Evolutionary conservation across 1,284 basidiomycete genomes (phyloP), one percentile per base, ranked within the genome.

Genomic region (Austroboletus niveus): DNA sequence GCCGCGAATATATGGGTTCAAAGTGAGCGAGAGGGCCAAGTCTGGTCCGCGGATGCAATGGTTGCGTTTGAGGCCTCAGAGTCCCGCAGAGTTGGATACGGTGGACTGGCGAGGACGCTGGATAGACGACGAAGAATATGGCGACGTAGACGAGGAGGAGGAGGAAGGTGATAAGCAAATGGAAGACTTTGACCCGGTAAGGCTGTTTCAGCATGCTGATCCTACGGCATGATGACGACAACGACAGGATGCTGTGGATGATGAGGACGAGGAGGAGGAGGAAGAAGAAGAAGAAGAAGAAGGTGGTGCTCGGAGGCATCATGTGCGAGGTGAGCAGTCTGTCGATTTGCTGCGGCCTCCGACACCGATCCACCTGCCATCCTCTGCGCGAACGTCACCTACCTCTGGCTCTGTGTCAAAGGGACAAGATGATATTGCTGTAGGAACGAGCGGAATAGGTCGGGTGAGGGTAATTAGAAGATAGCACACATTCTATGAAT

Each of bases 31-130:
- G 66, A 76, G 84, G 46, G 87, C 89, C 10, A 90, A 94, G 69
- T 90, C 84, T 60, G 97, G 97, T 2, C 96, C 97, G 12, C 79
- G 97, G 54, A 98, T 99, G 96, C 87, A 89, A 60, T 99, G 96
- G 96, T 73, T 98, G 72, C 78, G 95, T 42, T 71, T 93, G 68
- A 76, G 95, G 53, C 95, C 95, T 15, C 85, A 89, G 63, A 82
- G 76, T 48, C 78, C 86, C 11, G 81, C 85, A 52, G 92, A 96
- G 64, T 72, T 98, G 58, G 90, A 96, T 59, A 74, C 80, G 60
- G 92, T 95, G 20, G 94, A 96, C 71, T 89, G 84, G 82, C 78
- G 87, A 57, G 92, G 93, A 10, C 75, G 88, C 48, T 95, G 91
- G 90, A 84, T 92, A 59, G 84, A 87, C 47, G 88, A 87, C 48